Evolutionary conservation across 163 green algal species (phyloP), one percentile per base, ranked within the genome.

Genomic region (Scenedesmus sp.): DNA sequence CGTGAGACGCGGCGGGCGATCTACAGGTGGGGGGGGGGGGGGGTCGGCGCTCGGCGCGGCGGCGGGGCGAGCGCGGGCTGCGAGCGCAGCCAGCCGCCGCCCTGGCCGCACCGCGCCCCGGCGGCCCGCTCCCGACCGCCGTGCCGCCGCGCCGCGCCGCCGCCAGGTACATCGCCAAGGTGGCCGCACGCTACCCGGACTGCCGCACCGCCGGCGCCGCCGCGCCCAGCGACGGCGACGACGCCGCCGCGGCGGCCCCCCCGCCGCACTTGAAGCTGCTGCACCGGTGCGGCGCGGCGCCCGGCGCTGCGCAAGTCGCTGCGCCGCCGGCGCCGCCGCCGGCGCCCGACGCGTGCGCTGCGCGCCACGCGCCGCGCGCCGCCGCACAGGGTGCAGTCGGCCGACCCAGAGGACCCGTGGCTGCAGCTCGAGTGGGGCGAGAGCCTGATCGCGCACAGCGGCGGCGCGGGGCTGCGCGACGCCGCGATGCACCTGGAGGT

Each of bases 371-470:
- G 54, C 33, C 39, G 33, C 20, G 6, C 28, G 39, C 17, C 64
- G n/a, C 34, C 10, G 44, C 45, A n/a, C 80, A 90, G 83, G 44
- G 28, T 91, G 24, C 90, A 94, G 47, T 65, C 67, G 10, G 76
- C 56, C 2, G 84, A 92, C 31, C 44, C 88, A 0, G 79, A 89
- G 33, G 89, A 94, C 66, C 79, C 87, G 42, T 93, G 87, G 89
- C 87, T 94, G 53, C 90, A 94, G 82, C 58, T 42, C 44, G 89
- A 93, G 81, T 94, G 90, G 90, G 90, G 79, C 9, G 65, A 84
- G 3, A 77, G 81, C 26, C 67, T 94, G 64, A 34, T 73, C 22
- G 75, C 79, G 7, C 14, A 74, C 3, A 70, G 56, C 22, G n/a
- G 6, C 22, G 14, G 15, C 33, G n/a, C 9, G 5, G 9, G 17